Evolutionary conservation across 768 basidiomycete genomes (phyloP), one percentile per base, ranked within the genome.

Genomic region (Lentinula guzmanii): DNA sequence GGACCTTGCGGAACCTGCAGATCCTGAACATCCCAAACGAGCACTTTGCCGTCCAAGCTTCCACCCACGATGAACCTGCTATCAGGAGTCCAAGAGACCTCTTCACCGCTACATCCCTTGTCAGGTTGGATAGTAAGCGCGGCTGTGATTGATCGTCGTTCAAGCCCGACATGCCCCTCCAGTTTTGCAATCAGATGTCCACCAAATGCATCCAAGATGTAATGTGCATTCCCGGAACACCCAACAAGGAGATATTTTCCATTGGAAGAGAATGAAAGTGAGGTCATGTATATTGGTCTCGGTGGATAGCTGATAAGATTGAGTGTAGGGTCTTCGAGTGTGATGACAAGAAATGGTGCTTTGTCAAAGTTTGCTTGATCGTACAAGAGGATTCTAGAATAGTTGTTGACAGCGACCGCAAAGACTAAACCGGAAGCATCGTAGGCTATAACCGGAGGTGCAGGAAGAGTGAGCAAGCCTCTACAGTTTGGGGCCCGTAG

Each of bases 21-120:
- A 65, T 80, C 81, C 65, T 89, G 80, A 42, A 91, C 77, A 67
- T 98, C 95, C 95, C 95, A 99, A 18, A 96, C 75, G 52, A 82
- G 72, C n/a, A 98, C 77, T 66, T 83, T 86, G 50, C 97, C 97
- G 69, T 95, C 87, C 34, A 90, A 79, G 69, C 87, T 89, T 58
- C 97, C 97, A 21, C 91, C 82, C 5, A 97, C 72, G 46, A 98
- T 80, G 67, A 83, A 99, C 71, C 91, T 91, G 72, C 93, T 94
- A 71, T 99, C 96, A 0, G 93, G 91, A 2, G 92, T 95, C 93
- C 93, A 98, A 10, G 83, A 83, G 4, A 95, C 89, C 75, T 98
- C 97, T 70, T 98, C 94, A 11, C 95, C 93, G 62, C 93, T 95
- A 60, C 83, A 85, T 1, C 94, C 95, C 65, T 88, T 87, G 15